Percentiles rank a stretch among this genome's conserved stretches.
These are phyloP conservation scores for Hypoxylon crocopeplum DNA, from an alignment of 495 filamentous ascomycete species.

Conservation along the genomic window DNA sequence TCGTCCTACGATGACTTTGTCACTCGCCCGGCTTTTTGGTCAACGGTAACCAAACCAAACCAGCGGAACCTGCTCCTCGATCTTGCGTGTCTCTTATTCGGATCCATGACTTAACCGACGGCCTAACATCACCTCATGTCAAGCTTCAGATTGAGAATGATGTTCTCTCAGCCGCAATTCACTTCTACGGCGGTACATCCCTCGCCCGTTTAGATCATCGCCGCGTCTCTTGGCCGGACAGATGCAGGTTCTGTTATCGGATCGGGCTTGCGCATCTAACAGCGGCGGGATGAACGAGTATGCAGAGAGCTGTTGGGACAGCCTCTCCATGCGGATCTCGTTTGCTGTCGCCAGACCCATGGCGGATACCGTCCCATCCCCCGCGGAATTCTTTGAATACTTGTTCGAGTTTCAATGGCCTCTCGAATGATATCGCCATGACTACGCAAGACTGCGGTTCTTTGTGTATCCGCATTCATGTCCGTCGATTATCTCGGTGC, in stretches of 20 bases:
- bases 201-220: not conserved
- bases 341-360: conserved; percentile 42
- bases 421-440: conserved; percentile 21
- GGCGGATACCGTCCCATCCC: conserved; percentile 33
- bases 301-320: conserved; percentile 3
- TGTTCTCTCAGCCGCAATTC: not conserved
- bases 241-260: conserved; percentile 27
- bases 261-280: conserved; percentile 25
- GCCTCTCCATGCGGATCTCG: conserved; percentile 37
- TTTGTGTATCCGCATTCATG: conserved; percentile 39
- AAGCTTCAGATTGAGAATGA: not conserved
- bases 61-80: not conserved
- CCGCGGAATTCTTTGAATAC: conserved; percentile 47
- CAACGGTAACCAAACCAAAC: not conserved
- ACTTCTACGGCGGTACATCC: not conserved
- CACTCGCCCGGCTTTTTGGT: conserved; percentile 9
- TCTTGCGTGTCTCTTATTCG: not conserved
- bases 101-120: not conserved
- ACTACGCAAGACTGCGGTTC: conserved; percentile 40
- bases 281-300: not conserved
- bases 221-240: conserved; percentile 18
- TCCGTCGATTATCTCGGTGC: conserved; percentile 28
- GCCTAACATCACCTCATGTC: not conserved
- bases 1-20: conserved; percentile 22
- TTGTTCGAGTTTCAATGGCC: conserved; percentile 22